Evolutionary conservation across 179 eudicot genomes (phyloP), one percentile per base, ranked within the genome.

Genomic region (Camellia oleifera): DNA sequence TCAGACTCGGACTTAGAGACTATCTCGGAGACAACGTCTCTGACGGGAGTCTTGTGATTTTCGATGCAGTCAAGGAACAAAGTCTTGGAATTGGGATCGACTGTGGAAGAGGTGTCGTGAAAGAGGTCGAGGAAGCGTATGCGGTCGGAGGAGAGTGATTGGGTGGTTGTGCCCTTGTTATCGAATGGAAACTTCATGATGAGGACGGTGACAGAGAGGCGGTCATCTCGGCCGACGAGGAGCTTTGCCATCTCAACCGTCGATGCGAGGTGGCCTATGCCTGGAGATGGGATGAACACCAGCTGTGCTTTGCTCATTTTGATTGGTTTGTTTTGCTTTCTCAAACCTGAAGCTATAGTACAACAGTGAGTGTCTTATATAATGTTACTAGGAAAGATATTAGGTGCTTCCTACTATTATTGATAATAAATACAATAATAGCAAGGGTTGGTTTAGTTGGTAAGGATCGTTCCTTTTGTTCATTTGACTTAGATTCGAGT

Each of bases 191-290:
- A 56, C 13, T 56, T 70, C 40, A 85, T 78, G 18, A 88, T 64
- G 63, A 78, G 75, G 40, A 86, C 46, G 11, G 83, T 20, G 74
- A 82, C 61, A 12, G 84, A 78, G 14, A 88, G n/a, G 0, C 56
- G 78, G 23, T 76, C 67, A 26, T 86, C 78, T 3, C 79, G 80
- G 26, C 53, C 4, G 15, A 85, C 76, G 17, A 88, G 66, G 26
- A 52, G 82, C 63, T 80, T 86, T 9, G 88, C 83, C 4, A 84
- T 9, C 63, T 85, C 79, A 46, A 88, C 78, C 44, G 86, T 74
- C 1, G 88, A 82, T n/a, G 75, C 57, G 44, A 85, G 71, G 79
- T 88, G 90, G 48, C 79, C 79, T 7, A 64, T 12, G 32, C 79
- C 79, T 0, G 71, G 71, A 5, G 71, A 63, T 3, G 79, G 79